These are phyloP conservation scores for Rhypophila decipiens DNA, from an alignment of 495 filamentous ascomycete species.

Conservation along the genomic window DNA sequence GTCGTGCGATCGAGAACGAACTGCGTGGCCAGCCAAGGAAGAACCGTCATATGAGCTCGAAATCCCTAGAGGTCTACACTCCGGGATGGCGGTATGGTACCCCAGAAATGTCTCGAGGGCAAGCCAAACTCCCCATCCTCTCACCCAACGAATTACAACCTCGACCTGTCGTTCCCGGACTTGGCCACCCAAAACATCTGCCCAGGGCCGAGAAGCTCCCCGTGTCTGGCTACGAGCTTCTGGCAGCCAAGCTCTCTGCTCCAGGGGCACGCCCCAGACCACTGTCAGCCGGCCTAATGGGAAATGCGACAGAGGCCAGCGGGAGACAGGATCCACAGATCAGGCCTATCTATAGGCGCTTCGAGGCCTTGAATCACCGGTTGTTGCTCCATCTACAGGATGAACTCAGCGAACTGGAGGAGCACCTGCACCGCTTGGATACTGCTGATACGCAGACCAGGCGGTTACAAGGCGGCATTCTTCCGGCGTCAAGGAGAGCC, in stretches of 20 bases:
- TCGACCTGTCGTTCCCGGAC: conserved; percentile 20
- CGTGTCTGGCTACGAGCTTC: conserved; percentile 58
- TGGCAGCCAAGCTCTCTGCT: conserved; percentile 54
- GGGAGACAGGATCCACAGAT: conserved; percentile 32
- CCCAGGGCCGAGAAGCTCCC: conserved; percentile 32
- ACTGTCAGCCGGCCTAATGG: not conserved
- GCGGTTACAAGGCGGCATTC: conserved; percentile 45
- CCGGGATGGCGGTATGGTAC: conserved; percentile 21
- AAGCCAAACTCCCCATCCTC: conserved; percentile 20
- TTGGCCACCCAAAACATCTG: conserved; percentile 20
- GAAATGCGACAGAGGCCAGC: conserved; percentile 7
- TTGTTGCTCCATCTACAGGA: conserved; percentile 82
- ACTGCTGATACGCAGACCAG: conserved; percentile 62
- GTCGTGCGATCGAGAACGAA: not conserved
- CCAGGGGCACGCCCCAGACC: conserved; percentile 5
- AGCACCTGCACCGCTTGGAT: conserved; percentile 66
- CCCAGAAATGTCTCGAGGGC: conserved; percentile 26
- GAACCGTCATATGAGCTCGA: not conserved
- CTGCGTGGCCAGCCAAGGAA: too few relatives aligned
- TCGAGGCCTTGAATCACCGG: conserved; percentile 78
- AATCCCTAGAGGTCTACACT: not conserved
- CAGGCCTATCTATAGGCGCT: conserved; percentile 76
- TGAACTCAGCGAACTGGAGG: conserved; percentile 73
- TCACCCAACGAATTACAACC: conserved; percentile 23
- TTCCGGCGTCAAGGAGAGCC: conserved; percentile 58